Base-by-base conservation (phyloP, 2,329 filamentous ascomycete species). In the Exutisphaerella laricina region DNA sequence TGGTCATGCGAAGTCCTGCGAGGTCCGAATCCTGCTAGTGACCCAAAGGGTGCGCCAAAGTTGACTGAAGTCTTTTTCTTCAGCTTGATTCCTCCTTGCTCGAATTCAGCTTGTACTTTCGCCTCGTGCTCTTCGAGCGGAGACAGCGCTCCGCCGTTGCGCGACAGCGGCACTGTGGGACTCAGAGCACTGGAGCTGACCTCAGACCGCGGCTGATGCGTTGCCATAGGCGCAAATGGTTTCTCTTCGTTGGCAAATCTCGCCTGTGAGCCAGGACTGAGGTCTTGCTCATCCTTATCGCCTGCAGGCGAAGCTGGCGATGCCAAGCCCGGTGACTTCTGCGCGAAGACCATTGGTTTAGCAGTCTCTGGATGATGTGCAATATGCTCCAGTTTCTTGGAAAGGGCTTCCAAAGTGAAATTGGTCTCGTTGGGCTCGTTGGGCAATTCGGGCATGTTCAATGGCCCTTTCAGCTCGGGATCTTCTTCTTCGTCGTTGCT, bases 21-120 rank as follows among this genome's bases (percentile, higher is more conserved):
- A 17, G 47, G 39, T 14, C 56, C 57, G 41, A 58, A 59, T 4
- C 56, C 57, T n/a, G 58, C 56, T 18, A 65, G 48, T 30, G 55
- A 51, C 4, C 62, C 62, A 42, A 64, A 60, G 1, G 62, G 62
- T 6, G 60, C 58, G 17, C 62, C 62, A 36, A 65, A 65, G 36
- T 65, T 65, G 23, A 46, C 54, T 37, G 61, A 64, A 2, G 56
- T 45, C 39, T 62, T 65, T 43, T 63, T 64, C 48, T 62, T 63
- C 31, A 65, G 50, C 40, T 54, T 58, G 49, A 65, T 63, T 8
- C 62, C 62, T 30, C 56, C 60, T 35, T 58, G 42, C 20, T 60
- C 58, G 29, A 62, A 59, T 7, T 58, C 41, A 12, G 41, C 39
- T 9, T 60, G 56, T 4, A 58, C 49, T 34, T 55, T 43, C 4